phyloP scores from a whole-genome alignment of 176 grass and related monocot genomes.

The Areca catechu region DNA sequence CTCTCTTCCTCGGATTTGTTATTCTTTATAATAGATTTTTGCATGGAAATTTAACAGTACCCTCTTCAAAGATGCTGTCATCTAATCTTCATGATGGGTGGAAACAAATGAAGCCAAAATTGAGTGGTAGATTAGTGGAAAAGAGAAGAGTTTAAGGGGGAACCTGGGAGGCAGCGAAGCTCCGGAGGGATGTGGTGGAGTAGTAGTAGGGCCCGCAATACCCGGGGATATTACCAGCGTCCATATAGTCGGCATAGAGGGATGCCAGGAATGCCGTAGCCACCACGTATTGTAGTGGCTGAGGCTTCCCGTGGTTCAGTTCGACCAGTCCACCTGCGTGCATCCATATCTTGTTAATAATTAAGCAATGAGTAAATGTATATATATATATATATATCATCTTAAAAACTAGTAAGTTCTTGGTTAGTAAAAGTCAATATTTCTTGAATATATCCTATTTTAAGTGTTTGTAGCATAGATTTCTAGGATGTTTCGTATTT shows the following conservation, averaged over 20 bases:
- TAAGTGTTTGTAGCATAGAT: too few relatives aligned
- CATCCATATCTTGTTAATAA: background rate
- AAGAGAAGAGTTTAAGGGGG: background rate
- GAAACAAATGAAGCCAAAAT: too few relatives aligned
- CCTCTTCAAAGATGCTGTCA: too few relatives aligned
- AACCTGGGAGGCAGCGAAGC: conserved; percentile 63
- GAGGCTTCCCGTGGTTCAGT: conserved; percentile 65
- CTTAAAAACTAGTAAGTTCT: too few relatives aligned
- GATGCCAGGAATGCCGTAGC: conserved; percentile 66
- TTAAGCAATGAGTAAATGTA: background rate
- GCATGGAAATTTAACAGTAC: too few relatives aligned
- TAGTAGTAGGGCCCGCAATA: conserved; percentile 84
- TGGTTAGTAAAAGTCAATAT: too few relatives aligned
- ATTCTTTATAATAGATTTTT: too few relatives aligned
- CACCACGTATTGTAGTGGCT: conserved; percentile 63
- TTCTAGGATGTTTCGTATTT: too few relatives aligned
- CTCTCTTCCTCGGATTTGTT: too few relatives aligned
- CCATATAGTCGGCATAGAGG: conserved; percentile 91
- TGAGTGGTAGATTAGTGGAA: background rate
- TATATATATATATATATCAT: too few relatives aligned
- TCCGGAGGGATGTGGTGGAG: conserved; percentile 47
- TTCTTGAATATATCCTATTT: too few relatives aligned
- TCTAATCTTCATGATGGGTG: too few relatives aligned
- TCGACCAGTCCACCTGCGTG: conserved; percentile 50
- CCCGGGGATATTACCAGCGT: conserved; percentile 68